Base-by-base conservation (phyloP, 257 asterid species). In the Solanum pimpinellifolium region DNA sequence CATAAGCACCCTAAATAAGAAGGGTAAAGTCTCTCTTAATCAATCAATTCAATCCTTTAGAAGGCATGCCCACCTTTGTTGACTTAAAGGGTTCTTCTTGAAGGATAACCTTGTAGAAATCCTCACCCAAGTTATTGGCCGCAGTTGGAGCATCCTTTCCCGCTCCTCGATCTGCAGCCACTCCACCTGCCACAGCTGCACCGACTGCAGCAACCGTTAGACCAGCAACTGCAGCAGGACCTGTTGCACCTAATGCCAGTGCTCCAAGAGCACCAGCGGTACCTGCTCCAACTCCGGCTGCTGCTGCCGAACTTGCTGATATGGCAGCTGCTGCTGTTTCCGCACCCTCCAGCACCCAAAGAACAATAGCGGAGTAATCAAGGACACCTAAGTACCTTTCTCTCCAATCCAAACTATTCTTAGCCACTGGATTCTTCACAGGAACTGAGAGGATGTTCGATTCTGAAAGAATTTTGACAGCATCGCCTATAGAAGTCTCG, bases 1-100 rank as follows among this genome's bases (percentile, higher is more conserved):
- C 18, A 77, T 16, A 44, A 44, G 56, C 62, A 77, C 15, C 84
- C 47, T 14, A 46, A 44, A 25, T 7, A 46, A 44, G 20, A 77
- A 44, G 25, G 25, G 25, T n/a, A 44, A 77, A 77, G 25, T 15
- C 84, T 77, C 37, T n/a, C 33, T 77, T 44, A 5, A 44, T 15
- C 25, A 44, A 46, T 44, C 62, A 76, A 42, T n/a, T 11, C 7
- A 42, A 42, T 47, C 66, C 16, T 25, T 16, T 27, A 15, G 42
- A 47, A 47, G 27, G 44, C 20, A 14, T 29, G 85, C 85, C 29
- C 42, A 95, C 98, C 91, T 91, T 93, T 23, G 96, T 90, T 16
- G 99, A 95, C 92, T 93, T 95, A 89, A 95, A 97, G 52, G 99
- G 99, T 91, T 97, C 99, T 89, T 95, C 98, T 20, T 91, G 93